These are phyloP conservation scores for Psilocybe cyanescens DNA, from an alignment of 768 basidiomycete species.

Conservation along the genomic window DNA sequence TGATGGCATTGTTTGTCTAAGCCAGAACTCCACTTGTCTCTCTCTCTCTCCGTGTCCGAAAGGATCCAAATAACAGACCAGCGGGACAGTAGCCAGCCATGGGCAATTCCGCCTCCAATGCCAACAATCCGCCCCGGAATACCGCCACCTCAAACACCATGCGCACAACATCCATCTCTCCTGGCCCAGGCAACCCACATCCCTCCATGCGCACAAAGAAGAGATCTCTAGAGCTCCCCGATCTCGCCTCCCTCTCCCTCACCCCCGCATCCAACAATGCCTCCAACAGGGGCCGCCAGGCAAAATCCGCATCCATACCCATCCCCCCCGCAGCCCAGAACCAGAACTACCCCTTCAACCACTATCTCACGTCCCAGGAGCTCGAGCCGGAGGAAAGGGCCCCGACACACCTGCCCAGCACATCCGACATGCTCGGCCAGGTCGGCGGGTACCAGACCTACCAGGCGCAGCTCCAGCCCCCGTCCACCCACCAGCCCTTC, in stretches of 20 bases:
- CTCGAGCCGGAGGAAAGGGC: constrained; percentile 26
- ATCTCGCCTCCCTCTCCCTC: constrained; percentile 52
- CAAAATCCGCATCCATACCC: constrained; percentile 42
- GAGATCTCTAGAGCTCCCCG: constrained; percentile 76
- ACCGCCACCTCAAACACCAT: background rate
- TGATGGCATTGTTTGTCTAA: too few species aligned
- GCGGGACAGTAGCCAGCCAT: constrained; percentile 2
- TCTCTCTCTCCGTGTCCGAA: too few species aligned
- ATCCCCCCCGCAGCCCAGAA: constrained; percentile 34
- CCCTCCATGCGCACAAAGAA: constrained; percentile 69
- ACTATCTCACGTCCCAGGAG: constrained; percentile 26
- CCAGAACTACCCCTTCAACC: constrained; percentile 22
- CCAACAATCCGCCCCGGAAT: constrained; percentile 14
- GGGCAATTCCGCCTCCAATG: constrained; percentile 24
- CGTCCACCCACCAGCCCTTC: constrained; percentile 28
- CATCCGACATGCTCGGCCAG: constrained; percentile 27
- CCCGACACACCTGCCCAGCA: constrained; percentile 30
- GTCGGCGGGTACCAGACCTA: background rate
- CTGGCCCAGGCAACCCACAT: constrained; percentile 50
- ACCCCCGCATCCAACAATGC: constrained; percentile 19
- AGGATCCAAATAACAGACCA: background rate
- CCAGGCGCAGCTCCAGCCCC: constrained; percentile 19
- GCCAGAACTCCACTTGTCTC: too few species aligned
- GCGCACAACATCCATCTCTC: constrained; percentile 40
- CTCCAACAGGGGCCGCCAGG: constrained; percentile 21